Percentiles rank a stretch among this genome's conserved stretches.
Conservation (phyloP, 2,329 filamentous ascomycete genomes). For the Emergomyces africanus region DNA sequence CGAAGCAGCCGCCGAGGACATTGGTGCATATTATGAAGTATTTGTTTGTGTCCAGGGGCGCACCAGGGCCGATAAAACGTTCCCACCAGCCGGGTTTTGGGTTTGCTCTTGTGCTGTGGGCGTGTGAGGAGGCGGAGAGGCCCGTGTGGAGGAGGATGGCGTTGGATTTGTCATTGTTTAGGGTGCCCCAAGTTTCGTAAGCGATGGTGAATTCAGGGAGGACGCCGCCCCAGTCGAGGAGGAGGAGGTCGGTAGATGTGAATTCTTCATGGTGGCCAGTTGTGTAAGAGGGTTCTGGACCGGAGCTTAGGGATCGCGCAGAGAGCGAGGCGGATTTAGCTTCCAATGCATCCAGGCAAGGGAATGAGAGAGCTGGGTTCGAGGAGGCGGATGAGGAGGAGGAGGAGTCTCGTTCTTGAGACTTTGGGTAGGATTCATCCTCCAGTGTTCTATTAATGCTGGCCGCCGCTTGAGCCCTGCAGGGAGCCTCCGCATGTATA, state of each 20-base stretch:
- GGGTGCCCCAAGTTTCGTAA: slow-evolving; percentile 80
- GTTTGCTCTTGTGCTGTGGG: slow-evolving; percentile 79
- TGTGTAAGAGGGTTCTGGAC: slow-evolving; percentile 90
- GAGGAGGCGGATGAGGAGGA: no score
- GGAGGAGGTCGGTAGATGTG: slow-evolving; percentile 58
- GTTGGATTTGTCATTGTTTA: slow-evolving; percentile 73
- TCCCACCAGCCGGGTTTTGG: slow-evolving; percentile 96
- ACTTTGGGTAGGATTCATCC: neutral
- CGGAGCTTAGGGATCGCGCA: slow-evolving; percentile 53
- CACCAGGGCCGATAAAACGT: slow-evolving; percentile 84
- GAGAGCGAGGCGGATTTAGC: slow-evolving; percentile 62
- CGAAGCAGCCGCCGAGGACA: slow-evolving; percentile 89
- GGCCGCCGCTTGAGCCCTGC: slow-evolving; percentile 4
- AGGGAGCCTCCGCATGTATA: slow-evolving; percentile 4
- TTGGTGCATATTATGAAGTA: slow-evolving; percentile 96
- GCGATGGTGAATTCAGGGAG: slow-evolving; percentile 79
- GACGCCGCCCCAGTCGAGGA: slow-evolving; percentile 92
- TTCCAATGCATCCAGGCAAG: slow-evolving; percentile 77
- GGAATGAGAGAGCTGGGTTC: slow-evolving; percentile 79
- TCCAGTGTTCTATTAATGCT: neutral
- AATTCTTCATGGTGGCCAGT: slow-evolving; percentile 71
- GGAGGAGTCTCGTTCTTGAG: slow-evolving; percentile 15
- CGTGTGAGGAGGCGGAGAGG: slow-evolving; percentile 92
- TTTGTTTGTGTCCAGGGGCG: slow-evolving; percentile 75
- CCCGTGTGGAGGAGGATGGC: slow-evolving; percentile 88